Conservation (phyloP, 1,284 basidiomycete species). For the Sparassis latifolia region DNA sequence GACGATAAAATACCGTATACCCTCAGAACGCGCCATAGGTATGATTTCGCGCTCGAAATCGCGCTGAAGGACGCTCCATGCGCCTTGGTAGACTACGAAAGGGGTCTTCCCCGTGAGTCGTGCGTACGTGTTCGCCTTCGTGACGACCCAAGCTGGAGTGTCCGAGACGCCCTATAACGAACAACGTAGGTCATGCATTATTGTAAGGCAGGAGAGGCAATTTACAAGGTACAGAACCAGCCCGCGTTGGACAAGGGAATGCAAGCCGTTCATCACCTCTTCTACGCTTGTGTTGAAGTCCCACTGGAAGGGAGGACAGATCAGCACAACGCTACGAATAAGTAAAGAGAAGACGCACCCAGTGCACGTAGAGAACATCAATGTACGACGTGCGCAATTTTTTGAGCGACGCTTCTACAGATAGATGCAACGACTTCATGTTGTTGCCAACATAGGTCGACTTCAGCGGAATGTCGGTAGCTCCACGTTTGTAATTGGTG, state of each 20-base stretch:
- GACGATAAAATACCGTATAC: slow-evolving; percentile 13
- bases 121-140: slow-evolving; percentile 46
- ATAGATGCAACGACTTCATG: slow-evolving; percentile 36
- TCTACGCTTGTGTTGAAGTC: slow-evolving; percentile 38
- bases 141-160: slow-evolving; percentile 48
- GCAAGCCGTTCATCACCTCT: slow-evolving; percentile 46
- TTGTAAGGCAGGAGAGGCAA: not conserved
- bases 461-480: slow-evolving; percentile 26
- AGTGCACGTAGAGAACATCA: slow-evolving; percentile 49
- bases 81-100: slow-evolving; percentile 46
- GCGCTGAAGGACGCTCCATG: slow-evolving; percentile 38
- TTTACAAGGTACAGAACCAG: slow-evolving; percentile 41
- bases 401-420: slow-evolving; percentile 41
- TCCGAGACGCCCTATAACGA: slow-evolving; percentile 28
- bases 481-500: slow-evolving; percentile 13
- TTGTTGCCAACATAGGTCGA: slow-evolving; percentile 43
- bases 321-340: not conserved
- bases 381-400: slow-evolving; percentile 53
- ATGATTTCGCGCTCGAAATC: slow-evolving; percentile 47
- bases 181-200: not conserved
- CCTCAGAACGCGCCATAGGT: slow-evolving; percentile 41
- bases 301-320: slow-evolving; percentile 23
- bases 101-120: slow-evolving; percentile 36
- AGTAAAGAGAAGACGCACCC: slow-evolving; percentile 14
- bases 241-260: slow-evolving; percentile 34